These are phyloP conservation scores for Amylocarpus encephaloides DNA, from an alignment of 2,329 filamentous ascomycete genomes.

Conservation along the genomic window DNA sequence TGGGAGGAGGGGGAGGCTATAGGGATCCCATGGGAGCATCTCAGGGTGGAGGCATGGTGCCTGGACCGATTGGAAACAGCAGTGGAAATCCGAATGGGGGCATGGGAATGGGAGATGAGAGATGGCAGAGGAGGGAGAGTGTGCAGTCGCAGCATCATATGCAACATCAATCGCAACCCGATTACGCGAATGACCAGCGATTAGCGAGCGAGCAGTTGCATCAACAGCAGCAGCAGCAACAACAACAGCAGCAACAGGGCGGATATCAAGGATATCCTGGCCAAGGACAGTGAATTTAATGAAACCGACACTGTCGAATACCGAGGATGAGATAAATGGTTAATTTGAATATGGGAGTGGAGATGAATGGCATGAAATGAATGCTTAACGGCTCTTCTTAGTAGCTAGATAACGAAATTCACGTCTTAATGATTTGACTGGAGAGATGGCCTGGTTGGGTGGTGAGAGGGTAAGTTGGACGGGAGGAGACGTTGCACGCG, in stretches of 20 bases:
- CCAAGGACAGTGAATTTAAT: background rate
- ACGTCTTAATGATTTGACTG: background rate
- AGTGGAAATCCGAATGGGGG: background rate
- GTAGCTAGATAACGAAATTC: too few relatives aligned
- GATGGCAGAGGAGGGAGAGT: background rate
- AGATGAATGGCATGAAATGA: too few relatives aligned
- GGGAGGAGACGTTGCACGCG: too few relatives aligned
- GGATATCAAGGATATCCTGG: background rate
- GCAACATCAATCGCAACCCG: background rate
- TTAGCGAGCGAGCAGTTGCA: slow-evolving; percentile 3
- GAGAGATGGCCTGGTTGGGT: too few relatives aligned
- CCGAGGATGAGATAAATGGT: background rate
- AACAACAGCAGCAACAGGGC: background rate
- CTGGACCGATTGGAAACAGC: background rate
- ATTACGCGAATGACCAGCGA: slow-evolving; percentile 1
- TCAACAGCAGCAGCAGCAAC: background rate
- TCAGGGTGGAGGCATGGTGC: too few relatives aligned
- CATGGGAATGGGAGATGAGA: background rate
- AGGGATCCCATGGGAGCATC: background rate
- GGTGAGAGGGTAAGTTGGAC: too few relatives aligned
- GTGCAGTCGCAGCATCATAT: background rate
- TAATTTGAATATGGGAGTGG: too few relatives aligned
- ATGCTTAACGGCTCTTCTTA: too few relatives aligned
- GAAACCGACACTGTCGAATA: background rate
- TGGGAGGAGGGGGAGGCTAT: background rate